phyloP scores from a whole-genome alignment of 1,284 basidiomycete genomes.

The Phenoliferia sp. region DNA sequence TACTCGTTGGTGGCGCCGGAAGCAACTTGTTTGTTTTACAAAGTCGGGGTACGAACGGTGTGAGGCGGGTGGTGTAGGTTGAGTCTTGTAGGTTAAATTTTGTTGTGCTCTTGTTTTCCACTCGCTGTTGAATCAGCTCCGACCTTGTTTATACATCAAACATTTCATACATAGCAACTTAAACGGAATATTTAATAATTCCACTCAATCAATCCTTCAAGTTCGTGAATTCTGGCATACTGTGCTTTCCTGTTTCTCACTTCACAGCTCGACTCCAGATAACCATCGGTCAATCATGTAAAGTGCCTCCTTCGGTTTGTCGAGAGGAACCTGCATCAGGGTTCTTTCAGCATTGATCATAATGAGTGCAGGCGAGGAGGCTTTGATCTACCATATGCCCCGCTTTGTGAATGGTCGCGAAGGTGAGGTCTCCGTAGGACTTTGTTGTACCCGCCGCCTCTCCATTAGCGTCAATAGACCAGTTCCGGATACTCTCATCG shows the following conservation, averaged over 20 bases:
- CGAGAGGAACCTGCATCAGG: slow-evolving; percentile 31
- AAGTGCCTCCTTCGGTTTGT: slow-evolving; percentile 36
- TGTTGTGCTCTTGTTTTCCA: no score
- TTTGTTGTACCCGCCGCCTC: slow-evolving; percentile 40
- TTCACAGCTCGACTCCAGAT: neutral
- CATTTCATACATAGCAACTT: no score
- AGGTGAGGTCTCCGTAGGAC: slow-evolving; percentile 30
- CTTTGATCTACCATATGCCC: slow-evolving; percentile 34
- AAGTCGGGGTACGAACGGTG: neutral
- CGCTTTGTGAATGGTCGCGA: slow-evolving; percentile 31
- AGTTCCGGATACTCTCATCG: slow-evolving; percentile 8
- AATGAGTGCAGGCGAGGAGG: neutral
- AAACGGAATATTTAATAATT: no score
- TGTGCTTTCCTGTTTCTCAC: no score
- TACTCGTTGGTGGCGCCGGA: neutral
- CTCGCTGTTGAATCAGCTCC: no score
- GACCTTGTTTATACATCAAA: no score
- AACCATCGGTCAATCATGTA: slow-evolving; percentile 40
- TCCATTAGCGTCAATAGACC: slow-evolving; percentile 15
- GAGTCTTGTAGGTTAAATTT: no score
- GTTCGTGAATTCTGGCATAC: no score
- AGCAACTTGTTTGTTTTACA: slow-evolving; percentile 2
- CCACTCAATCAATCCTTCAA: no score
- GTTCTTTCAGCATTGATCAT: no score
- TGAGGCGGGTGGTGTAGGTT: no score